phyloP scores from a whole-genome alignment of 1,284 basidiomycete species.

The Tylopilus sp. region DNA sequence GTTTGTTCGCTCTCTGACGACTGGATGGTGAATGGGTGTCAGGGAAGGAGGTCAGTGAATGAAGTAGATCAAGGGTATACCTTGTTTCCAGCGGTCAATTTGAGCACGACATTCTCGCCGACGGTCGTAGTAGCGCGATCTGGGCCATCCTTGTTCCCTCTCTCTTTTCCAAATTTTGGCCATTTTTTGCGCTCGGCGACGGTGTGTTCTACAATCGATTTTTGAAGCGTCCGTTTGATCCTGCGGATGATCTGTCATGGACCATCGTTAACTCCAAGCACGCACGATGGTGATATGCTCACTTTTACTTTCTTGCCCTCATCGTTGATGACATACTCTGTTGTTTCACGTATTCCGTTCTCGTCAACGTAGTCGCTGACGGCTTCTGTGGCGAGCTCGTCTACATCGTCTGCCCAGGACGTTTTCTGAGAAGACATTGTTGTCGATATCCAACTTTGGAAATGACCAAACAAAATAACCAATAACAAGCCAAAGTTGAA shows the following conservation, averaged over 20 bases:
- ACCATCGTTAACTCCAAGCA: slow-evolving; percentile 4
- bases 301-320: slow-evolving; percentile 96
- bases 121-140: slow-evolving; percentile 95
- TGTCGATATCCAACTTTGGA: slow-evolving; percentile 10
- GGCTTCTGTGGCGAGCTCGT: slow-evolving; percentile 57
- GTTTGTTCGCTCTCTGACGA: slow-evolving; percentile 65
- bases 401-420: slow-evolving; percentile 82
- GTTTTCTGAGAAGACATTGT: slow-evolving; percentile 47
- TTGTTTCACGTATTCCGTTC: slow-evolving; percentile 83
- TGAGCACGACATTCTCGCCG: slow-evolving; percentile 86
- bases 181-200: slow-evolving; percentile 93
- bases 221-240: slow-evolving; percentile 85
- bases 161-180: slow-evolving; percentile 94
- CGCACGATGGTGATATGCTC: not conserved
- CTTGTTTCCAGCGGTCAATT: slow-evolving; percentile 83
- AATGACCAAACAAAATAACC: slow-evolving; percentile 18
- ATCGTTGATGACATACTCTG: slow-evolving; percentile 86
- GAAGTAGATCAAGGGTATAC: slow-evolving; percentile 36
- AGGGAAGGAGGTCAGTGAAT: not conserved
- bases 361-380: slow-evolving; percentile 74
- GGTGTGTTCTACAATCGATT: slow-evolving; percentile 88
- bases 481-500: slow-evolving; percentile 4
- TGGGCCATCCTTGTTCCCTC: slow-evolving; percentile 84
- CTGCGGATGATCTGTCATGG: slow-evolving; percentile 72
- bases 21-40: slow-evolving; percentile 21